phyloP scores from a whole-genome alignment of 805 yeast genomes.

The Yarrowia osloensis region DNA sequence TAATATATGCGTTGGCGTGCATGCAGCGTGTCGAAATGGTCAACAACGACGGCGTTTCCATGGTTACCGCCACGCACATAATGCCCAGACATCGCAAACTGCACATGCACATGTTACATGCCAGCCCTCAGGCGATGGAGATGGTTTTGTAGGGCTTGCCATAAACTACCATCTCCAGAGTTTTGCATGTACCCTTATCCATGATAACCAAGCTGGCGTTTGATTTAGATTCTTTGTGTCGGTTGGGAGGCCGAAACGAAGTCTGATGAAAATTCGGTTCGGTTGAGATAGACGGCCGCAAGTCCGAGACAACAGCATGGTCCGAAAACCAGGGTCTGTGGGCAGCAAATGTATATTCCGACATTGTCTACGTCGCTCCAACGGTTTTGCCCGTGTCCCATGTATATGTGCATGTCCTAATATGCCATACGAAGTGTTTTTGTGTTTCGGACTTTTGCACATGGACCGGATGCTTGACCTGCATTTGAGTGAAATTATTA shows the following conservation, averaged over 20 bases:
- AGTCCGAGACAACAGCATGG: conserved; percentile 3
- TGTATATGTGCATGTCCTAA: background rate
- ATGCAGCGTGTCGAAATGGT: background rate
- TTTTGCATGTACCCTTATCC: background rate
- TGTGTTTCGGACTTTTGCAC: conserved; percentile 26
- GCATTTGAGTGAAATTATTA: conserved; percentile 27
- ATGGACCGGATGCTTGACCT: conserved; percentile 26
- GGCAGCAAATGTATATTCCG: background rate
- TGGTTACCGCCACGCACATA: background rate
- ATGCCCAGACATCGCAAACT: background rate
- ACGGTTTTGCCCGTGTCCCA: background rate
- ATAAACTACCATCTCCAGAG: background rate
- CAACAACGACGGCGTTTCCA: background rate
- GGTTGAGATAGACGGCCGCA: background rate
- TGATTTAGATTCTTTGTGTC: conserved; percentile 5
- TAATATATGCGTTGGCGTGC: background rate
- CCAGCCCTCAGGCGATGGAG: conserved; percentile 20
- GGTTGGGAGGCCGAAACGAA: background rate
- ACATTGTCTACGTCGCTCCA: no score
- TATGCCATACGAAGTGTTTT: background rate
- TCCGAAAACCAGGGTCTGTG: no score
- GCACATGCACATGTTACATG: conserved; percentile 13
- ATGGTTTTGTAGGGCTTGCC: conserved; percentile 8
- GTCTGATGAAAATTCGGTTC: conserved; percentile 19
- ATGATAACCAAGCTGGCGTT: conserved; percentile 3